Evolutionary conservation across 805 yeast species (phyloP).

Genomic region (Priceomyces medius): DNA sequence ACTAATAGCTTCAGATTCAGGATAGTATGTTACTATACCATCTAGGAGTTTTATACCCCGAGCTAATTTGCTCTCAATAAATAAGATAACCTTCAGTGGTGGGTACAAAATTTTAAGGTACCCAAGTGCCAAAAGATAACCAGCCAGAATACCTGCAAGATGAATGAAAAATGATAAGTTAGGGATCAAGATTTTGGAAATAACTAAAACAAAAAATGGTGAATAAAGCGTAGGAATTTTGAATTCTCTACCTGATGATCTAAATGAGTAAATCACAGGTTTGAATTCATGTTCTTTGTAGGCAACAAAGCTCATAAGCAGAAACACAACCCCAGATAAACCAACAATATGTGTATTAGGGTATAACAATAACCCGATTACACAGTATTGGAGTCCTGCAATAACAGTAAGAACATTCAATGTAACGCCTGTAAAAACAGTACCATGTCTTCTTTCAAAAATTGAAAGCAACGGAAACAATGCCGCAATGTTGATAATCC

Average conservation of each 20-base stretch:
- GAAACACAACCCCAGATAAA: constrained; percentile 71
- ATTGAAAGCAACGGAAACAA: constrained; percentile 58
- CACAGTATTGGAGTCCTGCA: constrained; percentile 63
- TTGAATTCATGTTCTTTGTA: constrained; percentile 38
- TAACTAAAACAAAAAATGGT: constrained; percentile 53
- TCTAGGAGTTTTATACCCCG: constrained; percentile 55
- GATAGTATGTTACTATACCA: constrained; percentile 51
- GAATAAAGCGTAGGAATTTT: constrained; percentile 57
- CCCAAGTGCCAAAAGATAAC: constrained; percentile 61
- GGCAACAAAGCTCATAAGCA: constrained; percentile 63
- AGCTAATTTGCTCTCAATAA: constrained; percentile 58
- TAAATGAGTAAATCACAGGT: constrained; percentile 39
- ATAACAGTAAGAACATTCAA: constrained; percentile 68
- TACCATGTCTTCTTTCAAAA: constrained; percentile 75
- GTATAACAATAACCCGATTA: constrained; percentile 49
- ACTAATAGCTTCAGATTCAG: constrained; percentile 58
- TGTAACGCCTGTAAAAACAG: constrained; percentile 81
- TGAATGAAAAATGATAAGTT: constrained; percentile 75
- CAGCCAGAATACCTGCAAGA: constrained; percentile 62
- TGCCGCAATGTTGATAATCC: constrained; percentile 57
- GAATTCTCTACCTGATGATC: constrained; percentile 33
- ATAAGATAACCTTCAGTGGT: constrained; percentile 60
- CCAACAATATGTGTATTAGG: constrained; percentile 61
- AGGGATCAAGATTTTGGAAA: constrained; percentile 56
- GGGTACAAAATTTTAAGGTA: constrained; percentile 61